These are phyloP conservation scores for Irpex sp. DNA, from an alignment of 1,284 basidiomycete species.

Conservation along the genomic window DNA sequence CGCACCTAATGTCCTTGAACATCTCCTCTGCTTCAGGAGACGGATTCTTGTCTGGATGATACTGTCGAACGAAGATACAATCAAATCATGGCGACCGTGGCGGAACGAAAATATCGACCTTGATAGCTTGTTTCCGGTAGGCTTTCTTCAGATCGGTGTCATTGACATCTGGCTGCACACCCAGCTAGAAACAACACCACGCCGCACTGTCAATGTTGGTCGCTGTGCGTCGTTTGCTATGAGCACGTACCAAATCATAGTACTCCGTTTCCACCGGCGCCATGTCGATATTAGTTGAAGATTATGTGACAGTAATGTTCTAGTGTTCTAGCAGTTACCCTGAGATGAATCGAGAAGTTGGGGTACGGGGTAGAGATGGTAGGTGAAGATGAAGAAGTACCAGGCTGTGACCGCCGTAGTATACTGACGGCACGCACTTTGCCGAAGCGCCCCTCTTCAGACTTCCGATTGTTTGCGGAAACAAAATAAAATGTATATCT, in stretches of 20 bases:
- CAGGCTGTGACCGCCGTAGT: no score
- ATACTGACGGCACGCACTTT: neutral
- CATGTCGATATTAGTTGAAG: conserved; percentile 24
- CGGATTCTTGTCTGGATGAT: conserved; percentile 92
- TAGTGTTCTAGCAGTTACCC: neutral
- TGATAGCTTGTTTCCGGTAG: conserved; percentile 93
- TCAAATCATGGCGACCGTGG: neutral
- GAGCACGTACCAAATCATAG: conserved; percentile 40
- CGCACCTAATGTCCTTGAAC: conserved; percentile 90
- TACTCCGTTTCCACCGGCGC: conserved; percentile 47
- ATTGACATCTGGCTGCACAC: conserved; percentile 45
- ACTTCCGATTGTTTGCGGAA: no score
- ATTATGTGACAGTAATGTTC: neutral
- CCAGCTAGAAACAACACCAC: conserved; percentile 31
- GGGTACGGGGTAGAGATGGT: neutral
- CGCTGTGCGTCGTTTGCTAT: neutral
- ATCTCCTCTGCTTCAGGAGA: conserved; percentile 85
- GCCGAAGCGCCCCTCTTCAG: neutral
- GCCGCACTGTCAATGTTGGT: neutral
- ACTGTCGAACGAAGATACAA: conserved; percentile 40
- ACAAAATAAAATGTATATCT: no score
- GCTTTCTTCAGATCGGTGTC: conserved; percentile 91
- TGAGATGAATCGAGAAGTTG: neutral
- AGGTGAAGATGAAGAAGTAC: neutral
- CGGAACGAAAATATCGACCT: conserved; percentile 44